Evolutionary conservation across 768 basidiomycete genomes (phyloP).

Genomic region (Termitomyces titanicus): DNA sequence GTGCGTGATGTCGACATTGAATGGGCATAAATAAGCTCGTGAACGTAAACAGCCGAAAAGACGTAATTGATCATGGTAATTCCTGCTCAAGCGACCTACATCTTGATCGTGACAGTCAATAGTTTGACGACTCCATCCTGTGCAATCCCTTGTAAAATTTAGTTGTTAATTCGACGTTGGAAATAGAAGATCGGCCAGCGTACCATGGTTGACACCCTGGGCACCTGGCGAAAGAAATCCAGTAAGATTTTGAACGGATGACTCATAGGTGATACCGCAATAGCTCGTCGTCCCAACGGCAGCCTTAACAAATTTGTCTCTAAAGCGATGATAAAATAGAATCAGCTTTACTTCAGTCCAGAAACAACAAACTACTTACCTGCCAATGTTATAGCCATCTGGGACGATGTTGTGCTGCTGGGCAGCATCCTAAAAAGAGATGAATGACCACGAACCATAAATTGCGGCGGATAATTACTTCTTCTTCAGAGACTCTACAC

Average conservation of each 20-base stretch:
- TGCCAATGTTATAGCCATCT: constrained; percentile 22
- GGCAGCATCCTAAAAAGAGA: constrained; percentile 5
- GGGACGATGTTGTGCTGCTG: constrained; percentile 18
- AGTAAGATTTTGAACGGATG: constrained; percentile 33
- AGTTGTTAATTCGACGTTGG: not conserved
- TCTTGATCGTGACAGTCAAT: constrained; percentile 40
- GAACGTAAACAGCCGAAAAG: not conserved
- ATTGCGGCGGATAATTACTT: not conserved
- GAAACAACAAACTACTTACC: constrained; percentile 5
- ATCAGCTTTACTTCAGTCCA: not conserved
- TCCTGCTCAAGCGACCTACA: not conserved
- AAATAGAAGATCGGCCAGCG: not conserved
- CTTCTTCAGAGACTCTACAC: constrained; percentile 7
- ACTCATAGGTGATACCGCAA: constrained; percentile 34
- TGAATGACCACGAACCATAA: not conserved
- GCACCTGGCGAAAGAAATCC: constrained; percentile 40
- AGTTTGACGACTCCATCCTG: constrained; percentile 47
- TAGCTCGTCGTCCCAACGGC: constrained; percentile 32
- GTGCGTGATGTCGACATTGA: not conserved
- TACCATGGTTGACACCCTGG: constrained; percentile 49
- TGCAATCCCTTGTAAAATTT: constrained; percentile 34
- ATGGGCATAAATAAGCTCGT: not conserved
- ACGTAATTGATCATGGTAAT: not conserved
- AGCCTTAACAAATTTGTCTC: constrained; percentile 31
- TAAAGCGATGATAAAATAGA: not conserved